Evolutionary conservation across 495 filamentous ascomycete species (phyloP).

Genomic region (Arthonia radiata): DNA sequence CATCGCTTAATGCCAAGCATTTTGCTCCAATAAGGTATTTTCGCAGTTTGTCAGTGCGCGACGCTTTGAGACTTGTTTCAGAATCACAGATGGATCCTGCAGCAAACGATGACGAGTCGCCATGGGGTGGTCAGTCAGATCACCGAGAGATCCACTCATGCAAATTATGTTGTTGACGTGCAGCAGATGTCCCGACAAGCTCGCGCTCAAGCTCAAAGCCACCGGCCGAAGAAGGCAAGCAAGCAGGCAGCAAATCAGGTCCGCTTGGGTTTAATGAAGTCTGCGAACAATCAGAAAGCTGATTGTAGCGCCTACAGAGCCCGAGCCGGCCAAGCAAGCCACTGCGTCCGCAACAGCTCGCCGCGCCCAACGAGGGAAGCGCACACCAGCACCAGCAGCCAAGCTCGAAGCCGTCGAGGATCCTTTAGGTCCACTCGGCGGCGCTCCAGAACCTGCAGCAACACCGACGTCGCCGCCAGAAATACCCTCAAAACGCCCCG

Average conservation of each 20-base stretch:
- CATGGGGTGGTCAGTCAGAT: slow-evolving; percentile 14
- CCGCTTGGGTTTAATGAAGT: slow-evolving; percentile 3
- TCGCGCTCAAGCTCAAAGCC: slow-evolving; percentile 10
- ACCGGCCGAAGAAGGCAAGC: slow-evolving; percentile 9
- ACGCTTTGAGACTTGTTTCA: no score
- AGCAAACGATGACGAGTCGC: slow-evolving; percentile 17
- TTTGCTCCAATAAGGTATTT: no score
- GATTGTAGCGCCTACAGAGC: slow-evolving; percentile 7
- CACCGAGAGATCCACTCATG: neutral
- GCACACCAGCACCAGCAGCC: slow-evolving; percentile 51
- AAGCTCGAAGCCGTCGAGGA: slow-evolving; percentile 74
- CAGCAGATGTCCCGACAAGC: slow-evolving; percentile 14
- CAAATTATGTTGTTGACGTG: neutral
- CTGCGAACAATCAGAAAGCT: slow-evolving; percentile 5
- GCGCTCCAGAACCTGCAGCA: slow-evolving; percentile 24
- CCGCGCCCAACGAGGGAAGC: slow-evolving; percentile 21
- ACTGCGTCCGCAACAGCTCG: slow-evolving; percentile 2
- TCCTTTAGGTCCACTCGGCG: slow-evolving; percentile 70
- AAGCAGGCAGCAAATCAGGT: slow-evolving; percentile 1
- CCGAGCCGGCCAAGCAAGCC: slow-evolving; percentile 2
- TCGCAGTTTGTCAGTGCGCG: no score
- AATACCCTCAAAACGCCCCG: slow-evolving; percentile 36
- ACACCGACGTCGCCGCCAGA: slow-evolving; percentile 77
- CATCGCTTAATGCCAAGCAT: no score
- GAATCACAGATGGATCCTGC: no score